Base-by-base conservation (phyloP, 371 early-diverging fungal genomes). In the Dinochytrium kinnereticum region DNA sequence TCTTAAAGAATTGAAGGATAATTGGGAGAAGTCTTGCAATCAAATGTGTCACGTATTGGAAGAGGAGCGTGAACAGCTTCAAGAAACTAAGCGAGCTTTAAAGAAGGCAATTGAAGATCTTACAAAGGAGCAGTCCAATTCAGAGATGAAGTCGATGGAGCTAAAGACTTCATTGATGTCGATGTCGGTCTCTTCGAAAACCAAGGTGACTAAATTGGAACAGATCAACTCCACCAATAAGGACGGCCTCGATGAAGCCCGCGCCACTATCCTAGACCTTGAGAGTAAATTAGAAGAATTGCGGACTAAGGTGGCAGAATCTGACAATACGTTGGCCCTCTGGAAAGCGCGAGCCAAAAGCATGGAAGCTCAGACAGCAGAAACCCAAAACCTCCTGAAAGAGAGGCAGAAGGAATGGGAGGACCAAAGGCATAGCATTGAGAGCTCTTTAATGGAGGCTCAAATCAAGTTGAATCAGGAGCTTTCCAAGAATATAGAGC, bases 1-100 rank as follows among this genome's bases (percentile, higher is more conserved):
- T 26, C 24, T 53, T 7, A 7, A 24, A 53, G 55, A 53, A 53
- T 26, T 53, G 24, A 53, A 53, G 26, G 24, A 26, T 5, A 53
- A 26, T 26, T 53, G 55, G 55, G 55, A 53, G 26, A 53, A 26
- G 5, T 53, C 55, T 53, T 53, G 55, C 55, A 53, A 53, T 24
- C 17, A 53, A 24, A 53, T 53, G 55, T 53, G 55, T 26, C 55
- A 15, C 13, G 5, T 53, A 5, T 26, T 53, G 13, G 49, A 53
- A 5, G n/a, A 5, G 13, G 55, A 53, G 24, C 55, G 55, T 15
- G 55, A 53, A 53, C 13, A 53, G 55, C n/a, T 53, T 7, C n/a
- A 53, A 26, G 26, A 5, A 26, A 53, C 26, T 5, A 53, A 53
- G 55, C n/a, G 5, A 24, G 55, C 55, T 5, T 26, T 53, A 26